These are phyloP conservation scores for Flueggea neowawraea DNA, from an alignment of 441 rosid species.

Conservation along the genomic window DNA sequence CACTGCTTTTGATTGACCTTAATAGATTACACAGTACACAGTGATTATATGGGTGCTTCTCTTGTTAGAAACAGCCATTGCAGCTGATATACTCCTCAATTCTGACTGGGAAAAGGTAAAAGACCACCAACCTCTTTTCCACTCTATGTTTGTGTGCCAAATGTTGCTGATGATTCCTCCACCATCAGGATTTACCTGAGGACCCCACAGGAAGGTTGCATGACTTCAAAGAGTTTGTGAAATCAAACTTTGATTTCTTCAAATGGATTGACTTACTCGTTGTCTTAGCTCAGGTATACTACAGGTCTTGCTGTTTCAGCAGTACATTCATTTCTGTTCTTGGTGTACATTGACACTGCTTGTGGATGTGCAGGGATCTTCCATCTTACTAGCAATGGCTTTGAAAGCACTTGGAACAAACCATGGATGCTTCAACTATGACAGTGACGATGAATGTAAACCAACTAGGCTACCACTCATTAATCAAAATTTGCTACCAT, in stretches of 20 bases:
- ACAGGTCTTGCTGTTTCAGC: too few relatives aligned
- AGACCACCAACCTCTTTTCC: too few relatives aligned
- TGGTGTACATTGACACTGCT: too few relatives aligned
- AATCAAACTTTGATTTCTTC: slow-evolving; percentile 37
- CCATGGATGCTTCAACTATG: slow-evolving; percentile 12
- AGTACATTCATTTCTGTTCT: too few relatives aligned
- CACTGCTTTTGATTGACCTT: slow-evolving; percentile 18
- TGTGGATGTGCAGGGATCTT: slow-evolving; percentile 30
- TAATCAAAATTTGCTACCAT: slow-evolving; percentile 21
- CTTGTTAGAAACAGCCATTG: slow-evolving; percentile 31
- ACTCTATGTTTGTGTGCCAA: too few relatives aligned
- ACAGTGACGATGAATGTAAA: slow-evolving; percentile 27
- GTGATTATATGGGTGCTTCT: slow-evolving; percentile 34
- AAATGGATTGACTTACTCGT: slow-evolving; percentile 38
- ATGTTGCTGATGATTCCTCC: too few relatives aligned
- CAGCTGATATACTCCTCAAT: slow-evolving; percentile 45
- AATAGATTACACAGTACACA: slow-evolving; percentile 27
- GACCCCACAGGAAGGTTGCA: slow-evolving; percentile 50
- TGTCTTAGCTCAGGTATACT: slow-evolving; percentile 39
- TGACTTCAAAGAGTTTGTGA: slow-evolving; percentile 42
- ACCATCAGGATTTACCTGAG: slow-evolving; percentile 50
- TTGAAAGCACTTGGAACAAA: slow-evolving; percentile 27
- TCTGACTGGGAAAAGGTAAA: slow-evolving; percentile 59
- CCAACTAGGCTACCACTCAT: slow-evolving; percentile 32
- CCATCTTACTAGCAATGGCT: slow-evolving; percentile 33